Evolutionary conservation across 257 asterid genomes (phyloP), one percentile per base, ranked within the genome.

Genomic region (Echium plantagineum): DNA sequence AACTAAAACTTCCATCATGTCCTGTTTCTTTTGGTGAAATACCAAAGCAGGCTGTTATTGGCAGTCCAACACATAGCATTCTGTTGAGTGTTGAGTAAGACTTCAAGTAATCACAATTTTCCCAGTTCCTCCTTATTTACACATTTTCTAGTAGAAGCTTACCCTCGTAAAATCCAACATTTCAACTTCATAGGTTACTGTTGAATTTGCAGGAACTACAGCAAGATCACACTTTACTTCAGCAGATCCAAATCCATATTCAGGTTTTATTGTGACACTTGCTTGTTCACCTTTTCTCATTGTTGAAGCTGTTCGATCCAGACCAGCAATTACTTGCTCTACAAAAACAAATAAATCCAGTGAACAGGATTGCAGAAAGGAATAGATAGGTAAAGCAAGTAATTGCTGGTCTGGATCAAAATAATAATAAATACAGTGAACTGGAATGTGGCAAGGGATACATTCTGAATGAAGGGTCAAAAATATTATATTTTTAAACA

Each of bases 111-210:
- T 52, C 10, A 52, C 8, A 52, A 7, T 2, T 19, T n/a, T 18
- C 22, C 24, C 21, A 52, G 9, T n/a, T 8, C 21, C 2, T 16
- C 19, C 0, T 26, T 5, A 52, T 52, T 52, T 17, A 52, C 2
- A 18, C 57, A 52, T 52, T 52, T 15, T 3, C 9, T 9, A 21
- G 7, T 32, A 30, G 61, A 52, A 64, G 18, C 60, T 77, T 82
- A 85, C 94, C 88, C 78, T 75, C 61, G 59, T 65, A 72, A 85
- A 80, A 71, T 85, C 84, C 63, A 85, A 76, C 88, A 85, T 80
- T 76, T 83, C 94, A 66, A 85, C 84, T 72, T 85, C 90, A 66
- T 78, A 85, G 15, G 75, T 21, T 32, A 85, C 18, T 38, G 86
- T 83, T 57, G 94, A 85, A 66, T 71, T 65, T 61, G 90, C 76